Conservation (phyloP, 2,329 filamentous ascomycete species). For the Xenoacremonium recifei region DNA sequence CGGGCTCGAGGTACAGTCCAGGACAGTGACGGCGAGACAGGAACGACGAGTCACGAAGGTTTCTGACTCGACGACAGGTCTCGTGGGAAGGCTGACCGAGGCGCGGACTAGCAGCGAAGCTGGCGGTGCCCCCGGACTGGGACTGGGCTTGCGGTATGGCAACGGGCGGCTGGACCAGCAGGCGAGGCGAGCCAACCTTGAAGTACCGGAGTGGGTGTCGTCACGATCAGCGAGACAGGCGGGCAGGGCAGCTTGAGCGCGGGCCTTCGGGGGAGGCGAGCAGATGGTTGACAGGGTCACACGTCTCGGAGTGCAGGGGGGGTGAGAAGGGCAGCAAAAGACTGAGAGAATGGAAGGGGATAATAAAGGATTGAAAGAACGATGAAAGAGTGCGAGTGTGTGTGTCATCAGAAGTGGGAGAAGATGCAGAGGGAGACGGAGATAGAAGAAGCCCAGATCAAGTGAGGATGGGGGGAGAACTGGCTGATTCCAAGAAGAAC, state of each 20-base stretch:
- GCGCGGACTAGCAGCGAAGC: too few relatives aligned
- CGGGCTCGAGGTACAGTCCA: too few relatives aligned
- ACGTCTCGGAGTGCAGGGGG: constrained; percentile 7
- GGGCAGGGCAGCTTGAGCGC: neutral
- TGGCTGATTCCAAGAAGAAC: neutral
- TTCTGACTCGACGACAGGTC: too few relatives aligned
- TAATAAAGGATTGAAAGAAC: neutral
- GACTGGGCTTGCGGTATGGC: neutral
- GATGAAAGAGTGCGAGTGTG: constrained; percentile 5
- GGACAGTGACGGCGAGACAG: too few relatives aligned
- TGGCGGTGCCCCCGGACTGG: too few relatives aligned
- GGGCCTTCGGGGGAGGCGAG: neutral
- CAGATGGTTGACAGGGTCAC: neutral
- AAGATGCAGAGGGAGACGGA: neutral
- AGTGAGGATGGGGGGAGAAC: neutral
- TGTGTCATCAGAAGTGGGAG: neutral
- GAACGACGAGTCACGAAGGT: too few relatives aligned
- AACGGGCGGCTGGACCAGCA: neutral
- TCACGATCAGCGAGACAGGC: neutral
- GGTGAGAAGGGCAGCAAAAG: constrained; percentile 4
- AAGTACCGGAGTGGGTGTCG: neutral
- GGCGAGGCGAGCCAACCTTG: neutral
- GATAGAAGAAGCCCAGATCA: neutral
- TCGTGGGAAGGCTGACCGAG: too few relatives aligned
- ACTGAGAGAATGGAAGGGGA: constrained; percentile 1